A percentile compares a stretch with the other conserved stretches of the same genome.
phyloP scores from a whole-genome alignment of 176 grass and related monocot species.

The Metroxylon sagu region DNA sequence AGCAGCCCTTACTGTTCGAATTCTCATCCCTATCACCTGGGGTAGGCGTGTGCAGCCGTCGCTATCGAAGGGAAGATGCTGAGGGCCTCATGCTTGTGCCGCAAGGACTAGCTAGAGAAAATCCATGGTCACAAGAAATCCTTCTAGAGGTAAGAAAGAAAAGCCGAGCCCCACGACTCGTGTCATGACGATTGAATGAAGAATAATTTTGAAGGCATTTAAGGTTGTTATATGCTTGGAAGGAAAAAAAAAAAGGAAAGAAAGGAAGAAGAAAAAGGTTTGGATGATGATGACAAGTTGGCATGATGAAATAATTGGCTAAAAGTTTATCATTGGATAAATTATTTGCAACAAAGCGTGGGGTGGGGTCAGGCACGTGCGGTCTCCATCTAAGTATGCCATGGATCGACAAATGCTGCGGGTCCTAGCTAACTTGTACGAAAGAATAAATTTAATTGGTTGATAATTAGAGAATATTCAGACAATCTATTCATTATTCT shows the following conservation, averaged over 20 bases:
- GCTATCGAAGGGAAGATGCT: neutral
- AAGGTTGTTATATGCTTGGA: constrained; percentile 6
- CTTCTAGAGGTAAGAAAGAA: neutral
- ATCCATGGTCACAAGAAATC: constrained; percentile 4
- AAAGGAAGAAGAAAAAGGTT: too few relatives aligned
- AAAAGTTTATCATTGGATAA: neutral
- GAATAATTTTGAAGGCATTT: neutral
- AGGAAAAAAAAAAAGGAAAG: neutral
- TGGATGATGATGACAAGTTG: constrained; percentile 18
- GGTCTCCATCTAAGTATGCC: neutral
- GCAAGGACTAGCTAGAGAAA: neutral
- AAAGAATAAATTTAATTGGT: too few relatives aligned
- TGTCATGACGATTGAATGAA: neutral
- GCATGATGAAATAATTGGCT: constrained; percentile 6
- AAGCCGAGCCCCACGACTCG: too few relatives aligned
- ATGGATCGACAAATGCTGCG: too few relatives aligned
- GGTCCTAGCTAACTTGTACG: too few relatives aligned
- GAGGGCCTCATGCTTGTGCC: neutral
- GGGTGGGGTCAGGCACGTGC: neutral
- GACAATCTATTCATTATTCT: too few relatives aligned
- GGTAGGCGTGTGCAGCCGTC: constrained; percentile 2
- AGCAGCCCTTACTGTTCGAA: neutral
- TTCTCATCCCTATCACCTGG: constrained; percentile 19
- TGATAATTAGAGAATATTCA: too few relatives aligned
- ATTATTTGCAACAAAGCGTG: neutral